A percentile compares a stretch with the other conserved stretches of the same genome.
phyloP scores from a whole-genome alignment of 768 basidiomycete genomes.

The Pleurotus cornucopiae region DNA sequence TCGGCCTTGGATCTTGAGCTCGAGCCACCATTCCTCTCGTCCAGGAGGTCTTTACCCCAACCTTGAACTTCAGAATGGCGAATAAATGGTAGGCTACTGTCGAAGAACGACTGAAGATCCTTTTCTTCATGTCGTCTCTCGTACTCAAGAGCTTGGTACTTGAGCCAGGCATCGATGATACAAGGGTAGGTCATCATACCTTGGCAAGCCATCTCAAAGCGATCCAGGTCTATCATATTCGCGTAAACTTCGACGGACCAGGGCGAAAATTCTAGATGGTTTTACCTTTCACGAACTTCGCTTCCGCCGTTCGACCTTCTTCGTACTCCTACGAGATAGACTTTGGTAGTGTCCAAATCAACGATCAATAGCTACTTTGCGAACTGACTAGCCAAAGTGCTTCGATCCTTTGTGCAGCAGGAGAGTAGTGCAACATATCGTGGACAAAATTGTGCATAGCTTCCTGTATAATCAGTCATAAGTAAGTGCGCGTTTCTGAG shows the following conservation, averaged over 20 bases:
- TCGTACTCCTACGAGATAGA: slow-evolving; percentile 72
- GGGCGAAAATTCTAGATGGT: background rate
- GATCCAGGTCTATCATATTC: slow-evolving; percentile 63
- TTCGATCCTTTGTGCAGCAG: slow-evolving; percentile 64
- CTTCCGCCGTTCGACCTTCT: slow-evolving; percentile 64
- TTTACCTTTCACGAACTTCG: slow-evolving; percentile 83
- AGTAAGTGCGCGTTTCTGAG: background rate
- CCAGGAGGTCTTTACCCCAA: slow-evolving; percentile 61
- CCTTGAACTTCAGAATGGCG: slow-evolving; percentile 65
- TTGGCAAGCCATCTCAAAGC: slow-evolving; percentile 86
- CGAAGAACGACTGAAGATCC: slow-evolving; percentile 72
- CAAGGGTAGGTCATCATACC: slow-evolving; percentile 31
- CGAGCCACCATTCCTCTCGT: slow-evolving; percentile 34
- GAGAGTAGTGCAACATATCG: slow-evolving; percentile 80
- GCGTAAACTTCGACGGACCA: background rate
- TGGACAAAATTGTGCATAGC: slow-evolving; percentile 89
- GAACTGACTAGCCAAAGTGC: slow-evolving; percentile 66
- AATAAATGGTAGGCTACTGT: slow-evolving; percentile 71
- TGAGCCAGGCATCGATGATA: background rate
- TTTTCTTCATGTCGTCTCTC: slow-evolving; percentile 46
- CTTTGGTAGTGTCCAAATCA: background rate
- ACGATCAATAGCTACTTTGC: no score
- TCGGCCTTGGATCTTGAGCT: no score
- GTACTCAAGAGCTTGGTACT: slow-evolving; percentile 61
- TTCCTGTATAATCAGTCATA: slow-evolving; percentile 38